Evolutionary conservation across 2,329 filamentous ascomycete genomes (phyloP), one percentile per base, ranked within the genome.

Genomic region (Endocalyx cinctus): DNA sequence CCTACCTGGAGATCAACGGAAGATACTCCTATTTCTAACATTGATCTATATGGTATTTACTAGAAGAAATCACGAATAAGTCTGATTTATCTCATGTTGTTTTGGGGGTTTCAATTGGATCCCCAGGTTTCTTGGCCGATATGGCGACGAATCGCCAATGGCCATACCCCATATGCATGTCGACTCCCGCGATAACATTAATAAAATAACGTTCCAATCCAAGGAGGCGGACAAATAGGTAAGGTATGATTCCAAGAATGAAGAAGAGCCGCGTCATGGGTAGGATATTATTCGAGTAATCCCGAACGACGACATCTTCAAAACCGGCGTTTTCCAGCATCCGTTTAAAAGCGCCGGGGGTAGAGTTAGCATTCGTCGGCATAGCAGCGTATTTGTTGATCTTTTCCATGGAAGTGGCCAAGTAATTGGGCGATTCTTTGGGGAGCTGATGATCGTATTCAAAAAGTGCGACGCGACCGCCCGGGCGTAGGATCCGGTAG

Each of bases 231-330:
- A 73, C 51, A 25, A 74, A 47, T 13, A 64, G 48, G 45, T 64
- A 73, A 3, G 70, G 70, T 8, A 73, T 45, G 17, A 63, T 58
- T 3, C 60, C 67, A 7, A 74, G 35, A 3, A 64, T 11, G 41
- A 56, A 72, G 45, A 74, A 73, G 3, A 74, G 44, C 13, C 66
- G 51, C 31, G 63, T 53, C 62, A 72, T 69, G 4, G 70, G 70
- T 28, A 52, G 48, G 29, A 74, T 64, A 41, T 74, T 63, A 5
- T 59, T 51, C 6, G 69, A 66, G 31, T 62, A 58, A 46, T 74
- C 66, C 12, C 54, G 44, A 5, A 69, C 58, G 4, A 51, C 39
- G 4, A 74, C 55, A 43, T 74, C 56, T 14, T 51, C 52, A 29
- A 74, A 71, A 1, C 67, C 67, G 4, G 59, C 62, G 2, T 64